phyloP scores from a whole-genome alignment of 148 eudicot species.

The Beta vulgaris region DNA sequence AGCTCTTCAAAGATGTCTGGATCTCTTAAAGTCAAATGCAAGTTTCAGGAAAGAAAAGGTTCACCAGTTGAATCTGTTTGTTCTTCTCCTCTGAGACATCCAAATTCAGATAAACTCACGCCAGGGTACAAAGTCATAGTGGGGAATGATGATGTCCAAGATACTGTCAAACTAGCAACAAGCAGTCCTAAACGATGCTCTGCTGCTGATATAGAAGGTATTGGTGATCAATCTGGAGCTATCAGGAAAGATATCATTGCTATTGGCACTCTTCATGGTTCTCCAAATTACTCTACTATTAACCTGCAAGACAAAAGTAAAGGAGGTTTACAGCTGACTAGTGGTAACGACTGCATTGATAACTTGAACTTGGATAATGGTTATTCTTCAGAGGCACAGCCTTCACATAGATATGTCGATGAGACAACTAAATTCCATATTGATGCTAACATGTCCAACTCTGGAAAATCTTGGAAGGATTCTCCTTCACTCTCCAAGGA shows the following conservation, averaged over 20 bases:
- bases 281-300: constrained; percentile 24
- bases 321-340: constrained; percentile 24
- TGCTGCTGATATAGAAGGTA: constrained; percentile 38
- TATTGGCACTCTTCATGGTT: constrained; percentile 26
- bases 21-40: constrained; percentile 52
- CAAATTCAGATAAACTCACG: constrained; percentile 42
- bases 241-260: constrained; percentile 30
- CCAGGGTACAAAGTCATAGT: constrained; percentile 29
- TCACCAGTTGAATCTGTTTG: constrained; percentile 97
- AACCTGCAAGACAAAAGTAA: constrained; percentile 31
- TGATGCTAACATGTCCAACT: constrained; percentile 25
- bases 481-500: constrained; percentile 47
- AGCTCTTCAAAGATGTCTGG: constrained; percentile 95
- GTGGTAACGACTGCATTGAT: constrained; percentile 31
- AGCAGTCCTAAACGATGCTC: constrained; percentile 36
- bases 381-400: constrained; percentile 24
- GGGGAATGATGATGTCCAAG: constrained; percentile 37
- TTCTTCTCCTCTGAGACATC: constrained; percentile 75
- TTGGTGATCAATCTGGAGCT: constrained; percentile 31
- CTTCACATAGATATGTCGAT: constrained; percentile 31
- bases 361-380: constrained; percentile 26
- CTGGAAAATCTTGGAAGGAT: constrained; percentile 40
- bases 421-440: constrained; percentile 32
- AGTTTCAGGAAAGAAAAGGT: constrained; percentile 60
- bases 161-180: constrained; percentile 24